Conservation (phyloP, 169 alveolate species). For the Eimeria maxima region DNA sequence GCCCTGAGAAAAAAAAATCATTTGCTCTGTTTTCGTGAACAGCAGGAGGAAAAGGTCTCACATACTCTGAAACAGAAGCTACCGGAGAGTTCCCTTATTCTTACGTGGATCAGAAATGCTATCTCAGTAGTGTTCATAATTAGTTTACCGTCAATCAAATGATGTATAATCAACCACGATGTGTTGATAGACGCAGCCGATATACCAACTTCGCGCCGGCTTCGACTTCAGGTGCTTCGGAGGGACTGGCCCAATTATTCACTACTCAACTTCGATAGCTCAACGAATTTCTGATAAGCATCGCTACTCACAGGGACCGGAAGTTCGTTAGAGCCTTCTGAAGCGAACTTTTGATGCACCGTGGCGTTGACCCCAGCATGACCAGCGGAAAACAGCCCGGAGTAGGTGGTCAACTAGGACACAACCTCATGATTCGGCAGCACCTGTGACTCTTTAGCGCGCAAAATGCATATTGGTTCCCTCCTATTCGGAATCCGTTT, state of each 20-base stretch:
- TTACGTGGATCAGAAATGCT: neutral
- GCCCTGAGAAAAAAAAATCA: too few relatives aligned
- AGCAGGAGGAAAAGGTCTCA: too few relatives aligned
- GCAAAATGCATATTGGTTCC: too few relatives aligned
- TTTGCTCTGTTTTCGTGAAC: too few relatives aligned
- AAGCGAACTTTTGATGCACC: neutral
- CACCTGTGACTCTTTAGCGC: too few relatives aligned
- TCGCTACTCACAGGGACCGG: neutral
- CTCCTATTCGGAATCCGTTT: too few relatives aligned
- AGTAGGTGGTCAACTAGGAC: too few relatives aligned
- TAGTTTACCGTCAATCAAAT: neutral
- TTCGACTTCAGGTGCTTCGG: neutral
- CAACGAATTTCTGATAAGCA: neutral
- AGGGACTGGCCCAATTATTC: neutral
- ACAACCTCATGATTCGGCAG: too few relatives aligned
- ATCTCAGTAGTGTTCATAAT: neutral
- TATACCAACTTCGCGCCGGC: neutral
- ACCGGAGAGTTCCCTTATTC: too few relatives aligned
- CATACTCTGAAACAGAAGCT: neutral
- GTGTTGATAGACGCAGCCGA: neutral
- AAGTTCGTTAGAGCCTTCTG: neutral
- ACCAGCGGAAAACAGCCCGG: neutral
- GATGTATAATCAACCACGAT: neutral
- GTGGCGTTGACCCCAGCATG: neutral
- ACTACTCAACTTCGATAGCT: neutral